Evolutionary conservation across 768 basidiomycete genomes (phyloP), one percentile per base, ranked within the genome.

Genomic region (Tulasnella sp.): DNA sequence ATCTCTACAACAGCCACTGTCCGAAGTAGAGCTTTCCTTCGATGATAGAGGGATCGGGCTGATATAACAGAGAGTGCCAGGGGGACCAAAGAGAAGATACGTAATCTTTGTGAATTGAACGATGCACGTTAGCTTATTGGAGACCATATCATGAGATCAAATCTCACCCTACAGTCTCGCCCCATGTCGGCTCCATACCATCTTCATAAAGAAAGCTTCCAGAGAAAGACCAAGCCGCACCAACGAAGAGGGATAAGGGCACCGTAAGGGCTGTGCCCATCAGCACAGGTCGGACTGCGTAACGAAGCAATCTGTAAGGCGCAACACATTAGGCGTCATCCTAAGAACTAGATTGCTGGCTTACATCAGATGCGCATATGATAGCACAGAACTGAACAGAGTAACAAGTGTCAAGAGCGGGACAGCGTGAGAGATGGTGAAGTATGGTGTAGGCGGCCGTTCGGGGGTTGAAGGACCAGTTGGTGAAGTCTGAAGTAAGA

Each of bases 211-310:
- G 75, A 64, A 89, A 89, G 67, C 85, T 87, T 29, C 86, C 88
- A 13, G 84, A 74, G 69, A 91, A 90, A 1, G 88, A 86, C 81
- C 88, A 88, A 24, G 88, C 64, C 5, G 86, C 80, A 43, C 85
- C 88, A 51, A 88, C 75, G 66, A 87, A 77, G 62, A 91, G 73
- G 0, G 84, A 83, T 26, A 78, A 78, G 42, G 89, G 88, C 50
- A 88, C 81, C 66, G 86, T 85, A 26, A 91, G 74, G 17, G 83
- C 82, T 0, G 87, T 89, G 23, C 77, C 78, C 38, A 90, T 72
- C 75, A 95, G 83, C 51, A 90, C 86, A 17, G 92, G 91, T 59
- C 84, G 81, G 60, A 89, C 86, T 65, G 92, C 91, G 61, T 88
- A 76, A 60, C 84, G 81, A 51, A 95, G 73, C 43, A 94, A 76